These are phyloP conservation scores for Phytophthora hibernalis DNA, from an alignment of 352 stramenopile species.

Conservation along the genomic window DNA sequence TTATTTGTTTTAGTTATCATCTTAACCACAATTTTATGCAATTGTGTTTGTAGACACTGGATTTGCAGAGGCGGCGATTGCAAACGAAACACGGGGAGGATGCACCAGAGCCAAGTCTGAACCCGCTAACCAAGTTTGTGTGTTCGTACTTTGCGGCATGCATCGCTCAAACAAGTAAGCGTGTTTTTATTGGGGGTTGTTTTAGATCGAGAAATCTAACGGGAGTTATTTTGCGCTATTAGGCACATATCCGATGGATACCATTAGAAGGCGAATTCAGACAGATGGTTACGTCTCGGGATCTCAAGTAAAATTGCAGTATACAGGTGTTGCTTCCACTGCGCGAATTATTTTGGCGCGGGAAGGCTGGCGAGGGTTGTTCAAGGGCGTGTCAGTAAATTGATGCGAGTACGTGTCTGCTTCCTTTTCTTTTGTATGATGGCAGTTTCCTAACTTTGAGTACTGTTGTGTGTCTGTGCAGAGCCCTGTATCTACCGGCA, in stretches of 20 bases:
- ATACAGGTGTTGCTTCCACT: constrained; percentile 74
- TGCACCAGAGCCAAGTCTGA: constrained; percentile 43
- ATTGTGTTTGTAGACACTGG: constrained; percentile 44
- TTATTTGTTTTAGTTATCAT: neutral
- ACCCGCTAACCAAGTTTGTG: constrained; percentile 83
- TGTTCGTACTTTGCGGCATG: constrained; percentile 87
- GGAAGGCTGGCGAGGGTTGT: constrained; percentile 85
- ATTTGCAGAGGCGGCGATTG: constrained; percentile 49
- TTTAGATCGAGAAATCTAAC: neutral
- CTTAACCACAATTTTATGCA: constrained; percentile 1
- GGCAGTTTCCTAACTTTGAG: neutral
- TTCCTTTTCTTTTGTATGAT: neutral
- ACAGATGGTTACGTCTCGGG: constrained; percentile 81
- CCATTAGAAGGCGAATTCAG: constrained; percentile 83
- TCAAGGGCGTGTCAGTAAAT: constrained; percentile 89
- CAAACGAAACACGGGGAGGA: constrained; percentile 37
- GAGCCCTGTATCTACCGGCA: constrained; percentile 86
- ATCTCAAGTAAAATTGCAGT: constrained; percentile 50
- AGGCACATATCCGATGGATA: constrained; percentile 90
- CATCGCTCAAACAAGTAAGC: constrained; percentile 84
- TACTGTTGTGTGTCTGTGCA: constrained; percentile 26
- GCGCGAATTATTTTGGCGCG: constrained; percentile 72
- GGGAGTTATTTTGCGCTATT: constrained; percentile 12
- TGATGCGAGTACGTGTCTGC: constrained; percentile 77
- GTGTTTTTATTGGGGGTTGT: neutral